These are phyloP conservation scores for Penicillium sclerotigenum DNA, from an alignment of 2,329 filamentous ascomycete genomes.

Conservation along the genomic window DNA sequence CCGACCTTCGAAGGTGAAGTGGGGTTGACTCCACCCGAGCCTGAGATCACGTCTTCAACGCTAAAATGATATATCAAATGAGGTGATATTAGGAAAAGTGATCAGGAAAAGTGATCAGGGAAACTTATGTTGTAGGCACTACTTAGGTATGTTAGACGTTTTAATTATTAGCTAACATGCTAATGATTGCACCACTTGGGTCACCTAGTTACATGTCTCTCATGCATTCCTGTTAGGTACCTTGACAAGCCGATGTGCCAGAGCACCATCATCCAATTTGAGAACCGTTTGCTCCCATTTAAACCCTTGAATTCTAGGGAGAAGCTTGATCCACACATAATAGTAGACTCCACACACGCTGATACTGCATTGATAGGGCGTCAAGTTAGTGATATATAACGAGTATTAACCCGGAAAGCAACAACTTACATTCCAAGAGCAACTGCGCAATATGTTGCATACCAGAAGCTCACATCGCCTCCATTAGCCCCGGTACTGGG, in stretches of 20 bases:
- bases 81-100: too few species aligned
- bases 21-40: not conserved
- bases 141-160: too few species aligned
- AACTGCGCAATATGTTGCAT: slow-evolving; percentile 64
- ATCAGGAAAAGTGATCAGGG: too few species aligned
- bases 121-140: too few species aligned
- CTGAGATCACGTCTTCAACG: not conserved
- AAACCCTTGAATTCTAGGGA: slow-evolving; percentile 56
- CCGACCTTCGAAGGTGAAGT: not conserved
- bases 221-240: slow-evolving; percentile 43
- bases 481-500: slow-evolving; percentile 57
- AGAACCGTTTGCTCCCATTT: slow-evolving; percentile 55
- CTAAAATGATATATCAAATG: slow-evolving; percentile 8
- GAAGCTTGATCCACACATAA: slow-evolving; percentile 54
- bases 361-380: slow-evolving; percentile 29
- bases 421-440: slow-evolving; percentile 61
- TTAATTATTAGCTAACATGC: too few species aligned
- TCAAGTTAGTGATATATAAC: not conserved
- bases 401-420: too few species aligned
- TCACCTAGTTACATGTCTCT: not conserved
- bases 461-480: slow-evolving; percentile 71
- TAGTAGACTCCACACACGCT: slow-evolving; percentile 57
- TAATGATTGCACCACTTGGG: not conserved
- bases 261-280: slow-evolving; percentile 49
- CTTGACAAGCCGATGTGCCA: slow-evolving; percentile 53